A percentile compares a stretch with the other conserved stretches of the same genome.
Evolutionary conservation across 1,284 basidiomycete species (phyloP).

Genomic region (Trametes pubescens): DNA sequence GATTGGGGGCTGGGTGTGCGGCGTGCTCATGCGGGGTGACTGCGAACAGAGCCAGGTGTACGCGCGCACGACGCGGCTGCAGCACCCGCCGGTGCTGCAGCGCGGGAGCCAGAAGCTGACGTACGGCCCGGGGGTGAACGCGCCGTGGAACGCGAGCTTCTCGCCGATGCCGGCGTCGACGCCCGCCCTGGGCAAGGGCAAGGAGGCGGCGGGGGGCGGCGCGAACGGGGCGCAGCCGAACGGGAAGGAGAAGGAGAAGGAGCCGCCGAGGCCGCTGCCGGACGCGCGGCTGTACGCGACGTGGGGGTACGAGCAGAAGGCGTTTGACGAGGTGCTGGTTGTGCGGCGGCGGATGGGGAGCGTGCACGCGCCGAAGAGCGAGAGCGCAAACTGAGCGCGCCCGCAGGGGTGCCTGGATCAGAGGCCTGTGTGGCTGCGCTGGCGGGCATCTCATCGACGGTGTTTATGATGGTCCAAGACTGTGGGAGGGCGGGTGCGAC

Average conservation of each 20-base stretch:
- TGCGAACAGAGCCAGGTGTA: conserved; percentile 57
- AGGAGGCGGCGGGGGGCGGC: conserved; percentile 41
- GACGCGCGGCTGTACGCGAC: conserved; percentile 77
- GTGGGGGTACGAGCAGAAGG: conserved; percentile 78
- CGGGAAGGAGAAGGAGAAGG: conserved; percentile 44
- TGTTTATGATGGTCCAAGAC: not conserved
- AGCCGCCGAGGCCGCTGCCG: conserved; percentile 54
- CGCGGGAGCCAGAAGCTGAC: conserved; percentile 64
- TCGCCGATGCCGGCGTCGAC: conserved; percentile 41
- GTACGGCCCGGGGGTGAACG: conserved; percentile 68
- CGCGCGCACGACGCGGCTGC: conserved; percentile 66
- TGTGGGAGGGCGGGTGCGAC: not conserved
- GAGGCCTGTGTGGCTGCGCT: not conserved
- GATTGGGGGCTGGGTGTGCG: no score
- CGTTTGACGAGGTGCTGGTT: conserved; percentile 59
- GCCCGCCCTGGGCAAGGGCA: conserved; percentile 45
- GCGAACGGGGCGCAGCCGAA: conserved; percentile 40
- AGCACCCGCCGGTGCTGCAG: conserved; percentile 66
- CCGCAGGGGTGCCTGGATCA: not conserved
- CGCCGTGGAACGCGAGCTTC: conserved; percentile 67
- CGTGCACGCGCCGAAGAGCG: conserved; percentile 39
- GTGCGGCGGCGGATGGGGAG: conserved; percentile 43
- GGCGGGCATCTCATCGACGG: conserved; percentile 4
- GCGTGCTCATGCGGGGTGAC: not conserved
- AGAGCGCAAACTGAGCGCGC: conserved; percentile 33